Conservation (phyloP, 306 rosid species). For the Arachis stenosperma region DNA sequence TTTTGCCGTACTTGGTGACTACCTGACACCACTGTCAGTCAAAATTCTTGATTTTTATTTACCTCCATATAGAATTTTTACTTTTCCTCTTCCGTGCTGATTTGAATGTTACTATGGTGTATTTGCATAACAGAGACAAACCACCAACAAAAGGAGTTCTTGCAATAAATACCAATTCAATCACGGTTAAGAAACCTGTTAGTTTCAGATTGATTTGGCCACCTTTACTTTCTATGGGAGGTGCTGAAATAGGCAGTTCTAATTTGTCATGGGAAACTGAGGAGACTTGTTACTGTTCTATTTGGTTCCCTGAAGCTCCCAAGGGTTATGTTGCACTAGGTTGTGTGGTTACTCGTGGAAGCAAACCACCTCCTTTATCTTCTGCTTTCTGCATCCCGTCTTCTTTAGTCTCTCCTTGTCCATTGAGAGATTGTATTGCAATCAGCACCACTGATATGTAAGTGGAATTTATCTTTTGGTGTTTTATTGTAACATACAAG, state of each 20-base stretch:
- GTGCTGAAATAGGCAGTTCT: conserved; percentile 41
- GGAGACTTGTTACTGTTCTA: conserved; percentile 59
- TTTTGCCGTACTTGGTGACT: conserved; percentile 94
- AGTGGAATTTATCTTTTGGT: conserved; percentile 43
- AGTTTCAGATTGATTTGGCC: conserved; percentile 88
- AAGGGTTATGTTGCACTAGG: conserved; percentile 91
- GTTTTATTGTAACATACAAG: conserved; percentile 1
- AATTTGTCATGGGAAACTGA: conserved; percentile 37
- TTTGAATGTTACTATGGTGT: conserved; percentile 35
- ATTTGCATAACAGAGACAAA: conserved; percentile 73
- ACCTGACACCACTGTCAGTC: conserved; percentile 87
- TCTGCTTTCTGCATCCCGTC: conserved; percentile 76
- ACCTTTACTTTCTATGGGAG: conserved; percentile 53
- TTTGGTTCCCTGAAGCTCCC: conserved; percentile 98
- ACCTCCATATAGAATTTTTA: conserved; percentile 14
- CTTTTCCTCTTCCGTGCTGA: neutral
- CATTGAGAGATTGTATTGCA: conserved; percentile 77
- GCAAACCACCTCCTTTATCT: conserved; percentile 69
- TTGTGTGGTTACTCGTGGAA: conserved; percentile 80
- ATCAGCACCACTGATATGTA: conserved; percentile 64
- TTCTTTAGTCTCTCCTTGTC: conserved; percentile 77
- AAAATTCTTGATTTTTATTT: conserved; percentile 30
- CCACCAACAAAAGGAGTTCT: conserved; percentile 94
- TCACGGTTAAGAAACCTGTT: conserved; percentile 75
- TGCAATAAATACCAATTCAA: conserved; percentile 76